Base-by-base conservation (phyloP, 441 rosid species). In the Populus hybrid region DNA sequence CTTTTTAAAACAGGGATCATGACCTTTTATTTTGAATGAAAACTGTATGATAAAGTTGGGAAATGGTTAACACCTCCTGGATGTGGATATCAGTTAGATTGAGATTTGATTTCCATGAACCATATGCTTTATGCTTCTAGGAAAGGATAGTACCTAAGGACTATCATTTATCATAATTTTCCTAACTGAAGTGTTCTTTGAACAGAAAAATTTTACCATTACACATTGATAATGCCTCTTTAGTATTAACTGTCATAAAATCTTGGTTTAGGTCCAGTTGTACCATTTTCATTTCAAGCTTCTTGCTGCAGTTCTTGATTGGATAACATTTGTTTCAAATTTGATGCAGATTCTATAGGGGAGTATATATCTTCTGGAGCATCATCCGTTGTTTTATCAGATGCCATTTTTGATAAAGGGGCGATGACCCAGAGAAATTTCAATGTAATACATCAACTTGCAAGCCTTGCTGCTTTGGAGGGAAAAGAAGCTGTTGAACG, bases 321-420 rank as follows among this genome's bases (percentile, higher is more conserved):
- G 26, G 36, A 19, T 40, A n/a, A 70, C 8, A 61, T 78, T 70
- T 61, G 16, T 67, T 74, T 70, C 59, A 65, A 63, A 75, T 66
- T 69, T 75, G 76, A 75, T 73, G 70, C 84, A 86, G 92, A 84
- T 79, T 86, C 83, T 35, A 68, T 83, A 34, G 86, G 75, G 34
- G 86, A 83, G 19, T 89, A 86, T 67, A 84, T 89, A 72, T 80
- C 79, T 36, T 71, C 59, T 59, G 92, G 91, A 76, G 92, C 92
- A 77, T 74, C 85, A 34, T 79, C 88, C 14, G 91, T 87, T 61
- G 88, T 89, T 66, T 75, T 89, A 53, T 89, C 89, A 0, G 89
- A 87, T 79, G 86, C 91, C 79, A 87, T 87, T 69, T 87, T 87
- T 73, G 70, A 79, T 80, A 86, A 83, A 74, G 84, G 63, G 26